Conservation (phyloP, 2,329 filamentous ascomycete species). For the Exophiala viscosa region DNA sequence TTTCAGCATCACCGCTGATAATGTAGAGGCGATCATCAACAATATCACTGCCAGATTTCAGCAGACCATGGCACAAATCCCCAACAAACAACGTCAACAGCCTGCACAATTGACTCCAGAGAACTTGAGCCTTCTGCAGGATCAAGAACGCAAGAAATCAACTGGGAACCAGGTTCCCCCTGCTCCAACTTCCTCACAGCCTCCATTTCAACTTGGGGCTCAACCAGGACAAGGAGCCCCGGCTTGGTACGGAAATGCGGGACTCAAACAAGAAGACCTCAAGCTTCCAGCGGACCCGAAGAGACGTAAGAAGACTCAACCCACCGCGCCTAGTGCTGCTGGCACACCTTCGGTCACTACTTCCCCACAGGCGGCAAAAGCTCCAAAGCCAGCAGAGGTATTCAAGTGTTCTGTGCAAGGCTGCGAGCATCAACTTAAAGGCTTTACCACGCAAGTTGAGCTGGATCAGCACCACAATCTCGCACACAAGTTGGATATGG, state of each 20-base stretch:
- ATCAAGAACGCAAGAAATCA: slow-evolving; percentile 28
- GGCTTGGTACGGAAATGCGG: slow-evolving; percentile 44
- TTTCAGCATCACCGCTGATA: slow-evolving; percentile 42
- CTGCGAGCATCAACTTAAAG: slow-evolving; percentile 53
- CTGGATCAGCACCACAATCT: slow-evolving; percentile 54
- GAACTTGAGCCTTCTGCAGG: slow-evolving; percentile 22
- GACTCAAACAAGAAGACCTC: slow-evolving; percentile 55
- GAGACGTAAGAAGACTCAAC: slow-evolving; percentile 51
- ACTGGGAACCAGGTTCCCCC: slow-evolving; percentile 43
- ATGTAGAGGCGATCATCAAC: slow-evolving; percentile 35
- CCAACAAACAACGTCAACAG: slow-evolving; percentile 43
- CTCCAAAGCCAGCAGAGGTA: slow-evolving; percentile 41
- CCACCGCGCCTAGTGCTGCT: slow-evolving; percentile 24
- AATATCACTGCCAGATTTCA: slow-evolving; percentile 42
- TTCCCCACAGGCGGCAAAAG: slow-evolving; percentile 38
- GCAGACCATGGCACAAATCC: slow-evolving; percentile 39
- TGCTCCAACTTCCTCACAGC: slow-evolving; percentile 49
- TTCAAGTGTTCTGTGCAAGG: slow-evolving; percentile 53
- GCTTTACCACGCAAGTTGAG: slow-evolving; percentile 53
- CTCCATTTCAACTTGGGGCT: slow-evolving; percentile 55
- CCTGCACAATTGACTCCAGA: slow-evolving; percentile 22
- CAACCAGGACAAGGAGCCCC: slow-evolving; percentile 32
- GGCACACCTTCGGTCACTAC: slow-evolving; percentile 28
- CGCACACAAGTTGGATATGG: slow-evolving; percentile 48
- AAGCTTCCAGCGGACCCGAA: slow-evolving; percentile 54